Conservation (phyloP, 371 early-diverging fungal genomes). For the Mucor velutinosus region DNA sequence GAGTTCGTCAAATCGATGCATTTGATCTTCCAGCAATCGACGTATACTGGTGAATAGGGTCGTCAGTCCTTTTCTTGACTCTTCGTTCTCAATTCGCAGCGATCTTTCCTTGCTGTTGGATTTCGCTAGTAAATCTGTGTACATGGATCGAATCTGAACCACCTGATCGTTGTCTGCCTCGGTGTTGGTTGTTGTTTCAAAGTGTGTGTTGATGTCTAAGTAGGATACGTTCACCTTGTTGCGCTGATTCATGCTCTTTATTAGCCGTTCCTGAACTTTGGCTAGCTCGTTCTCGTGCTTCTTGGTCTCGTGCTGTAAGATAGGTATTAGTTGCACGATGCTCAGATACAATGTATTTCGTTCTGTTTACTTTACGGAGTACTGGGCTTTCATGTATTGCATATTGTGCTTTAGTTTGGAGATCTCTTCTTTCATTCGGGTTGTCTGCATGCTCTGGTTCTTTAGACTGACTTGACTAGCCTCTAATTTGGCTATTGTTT, state of each 20-base stretch:
- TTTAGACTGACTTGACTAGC: conserved; percentile 17
- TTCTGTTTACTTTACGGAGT: conserved; percentile 34
- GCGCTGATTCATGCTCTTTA: conserved; percentile 40
- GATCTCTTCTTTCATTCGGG: conserved; percentile 40
- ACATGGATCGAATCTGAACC: conserved; percentile 29
- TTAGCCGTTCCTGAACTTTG: conserved; percentile 41
- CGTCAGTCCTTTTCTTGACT: conserved; percentile 24
- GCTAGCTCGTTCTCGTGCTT: conserved; percentile 43
- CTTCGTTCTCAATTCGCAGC: conserved; percentile 30
- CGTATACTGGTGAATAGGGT: conserved; percentile 30
- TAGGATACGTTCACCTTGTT: conserved; percentile 29
- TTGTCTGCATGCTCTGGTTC: conserved; percentile 19
- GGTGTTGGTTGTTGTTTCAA: conserved; percentile 18
- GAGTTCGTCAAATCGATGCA: conserved; percentile 17
- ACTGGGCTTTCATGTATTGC: conserved; percentile 50
- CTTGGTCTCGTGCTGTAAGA: conserved; percentile 41
- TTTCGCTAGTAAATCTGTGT: conserved; percentile 29
- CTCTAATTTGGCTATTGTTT: conserved; percentile 20
- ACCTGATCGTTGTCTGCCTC: conserved; percentile 16
- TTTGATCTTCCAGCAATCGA: conserved; percentile 28
- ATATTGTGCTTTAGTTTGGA: conserved; percentile 44
- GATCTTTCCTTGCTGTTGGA: conserved; percentile 30
- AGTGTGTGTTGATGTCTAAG: conserved; percentile 27
- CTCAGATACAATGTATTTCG: too few species aligned
- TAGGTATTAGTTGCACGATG: neutral